Evolutionary conservation across 768 basidiomycete genomes (phyloP).

Genomic region (Mrakia blollopis): DNA sequence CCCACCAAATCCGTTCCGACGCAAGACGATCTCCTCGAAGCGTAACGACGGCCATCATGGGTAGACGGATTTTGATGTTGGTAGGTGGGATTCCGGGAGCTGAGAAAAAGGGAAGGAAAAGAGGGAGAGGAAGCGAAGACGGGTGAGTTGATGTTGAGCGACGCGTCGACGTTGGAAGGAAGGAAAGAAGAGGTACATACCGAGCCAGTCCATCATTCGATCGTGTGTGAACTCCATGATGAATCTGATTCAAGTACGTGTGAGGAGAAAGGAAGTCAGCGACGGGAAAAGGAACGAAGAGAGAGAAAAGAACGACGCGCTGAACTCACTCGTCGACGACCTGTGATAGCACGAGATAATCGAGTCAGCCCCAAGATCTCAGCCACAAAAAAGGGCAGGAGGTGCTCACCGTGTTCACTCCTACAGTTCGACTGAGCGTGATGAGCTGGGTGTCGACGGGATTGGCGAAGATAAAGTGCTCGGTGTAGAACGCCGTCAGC

Average conservation of each 20-base stretch:
- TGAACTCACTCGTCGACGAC: slow-evolving; percentile 8
- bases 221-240: slow-evolving; percentile 44
- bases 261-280: not conserved
- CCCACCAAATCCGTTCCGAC: slow-evolving; percentile 51
- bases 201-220: slow-evolving; percentile 34
- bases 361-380: no score
- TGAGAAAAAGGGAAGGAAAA: not conserved
- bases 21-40: slow-evolving; percentile 54
- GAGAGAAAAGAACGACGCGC: not conserved
- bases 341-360: not conserved
- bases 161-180: not conserved
- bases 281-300: not conserved
- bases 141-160: not conserved
- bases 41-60: slow-evolving; percentile 52
- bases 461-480: slow-evolving; percentile 40
- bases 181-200: not conserved
- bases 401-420: slow-evolving; percentile 44
- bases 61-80: slow-evolving; percentile 51
- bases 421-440: slow-evolving; percentile 45
- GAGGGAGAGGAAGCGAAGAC: not conserved
- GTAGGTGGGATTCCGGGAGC: slow-evolving; percentile 56
- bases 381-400: no score
- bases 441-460: slow-evolving; percentile 51
- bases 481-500: slow-evolving; percentile 52
- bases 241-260: not conserved